Conservation (phyloP, 2,329 filamentous ascomycete genomes). For the Phoma sp. region DNA sequence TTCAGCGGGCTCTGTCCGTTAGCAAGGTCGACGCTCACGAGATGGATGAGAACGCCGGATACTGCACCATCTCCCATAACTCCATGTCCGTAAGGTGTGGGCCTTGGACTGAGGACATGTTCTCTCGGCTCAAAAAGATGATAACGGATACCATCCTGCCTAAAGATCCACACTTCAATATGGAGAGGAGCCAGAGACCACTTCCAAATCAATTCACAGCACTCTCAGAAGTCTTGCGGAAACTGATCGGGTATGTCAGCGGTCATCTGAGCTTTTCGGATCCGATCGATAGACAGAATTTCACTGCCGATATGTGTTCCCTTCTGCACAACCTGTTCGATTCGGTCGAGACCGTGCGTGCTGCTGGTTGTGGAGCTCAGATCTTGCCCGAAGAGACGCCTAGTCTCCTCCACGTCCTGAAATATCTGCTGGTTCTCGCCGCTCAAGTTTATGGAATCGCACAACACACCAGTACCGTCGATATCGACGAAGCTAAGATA, state of each 20-base stretch:
- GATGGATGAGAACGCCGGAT: slow-evolving; percentile 51
- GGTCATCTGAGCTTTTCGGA: slow-evolving; percentile 60
- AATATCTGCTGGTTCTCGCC: slow-evolving; percentile 38
- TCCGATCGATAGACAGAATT: slow-evolving; percentile 58
- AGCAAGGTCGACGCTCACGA: slow-evolving; percentile 36
- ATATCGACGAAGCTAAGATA: slow-evolving; percentile 22
- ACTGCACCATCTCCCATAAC: slow-evolving; percentile 47
- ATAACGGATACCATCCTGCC: slow-evolving; percentile 15
- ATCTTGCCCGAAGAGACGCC: neutral
- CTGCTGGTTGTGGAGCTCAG: neutral
- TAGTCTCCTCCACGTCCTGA: slow-evolving; percentile 26
- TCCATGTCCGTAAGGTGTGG: slow-evolving; percentile 53
- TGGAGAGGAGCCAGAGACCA: neutral
- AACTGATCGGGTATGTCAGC: slow-evolving; percentile 57
- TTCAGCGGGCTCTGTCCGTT: slow-evolving; percentile 52
- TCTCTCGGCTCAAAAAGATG: slow-evolving; percentile 42
- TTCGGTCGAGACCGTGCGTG: neutral
- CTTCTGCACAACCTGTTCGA: slow-evolving; percentile 47
- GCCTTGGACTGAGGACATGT: slow-evolving; percentile 62
- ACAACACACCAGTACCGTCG: slow-evolving; percentile 30
- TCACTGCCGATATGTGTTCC: slow-evolving; percentile 51
- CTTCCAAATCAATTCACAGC: slow-evolving; percentile 8
- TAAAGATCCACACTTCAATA: neutral
- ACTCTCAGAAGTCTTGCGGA: slow-evolving; percentile 46
- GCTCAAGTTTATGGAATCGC: slow-evolving; percentile 42